A percentile compares a stretch with the other conserved stretches of the same genome.
phyloP scores from a whole-genome alignment of 352 stramenopile species.

The Pythium dissotocum region DNA sequence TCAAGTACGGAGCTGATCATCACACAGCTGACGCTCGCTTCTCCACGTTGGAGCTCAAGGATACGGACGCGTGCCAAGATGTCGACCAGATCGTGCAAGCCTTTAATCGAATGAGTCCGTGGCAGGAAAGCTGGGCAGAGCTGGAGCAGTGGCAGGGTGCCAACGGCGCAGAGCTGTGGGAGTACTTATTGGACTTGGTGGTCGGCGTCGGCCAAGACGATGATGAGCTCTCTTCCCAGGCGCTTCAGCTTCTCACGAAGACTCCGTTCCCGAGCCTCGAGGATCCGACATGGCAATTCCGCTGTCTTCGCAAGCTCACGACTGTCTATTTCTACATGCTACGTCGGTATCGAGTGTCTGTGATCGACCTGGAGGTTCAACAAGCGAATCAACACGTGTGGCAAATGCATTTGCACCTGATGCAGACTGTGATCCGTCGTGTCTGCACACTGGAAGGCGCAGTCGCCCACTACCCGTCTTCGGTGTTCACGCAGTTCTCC shows the following conservation, averaged over 20 bases:
- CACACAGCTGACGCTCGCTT: not conserved
- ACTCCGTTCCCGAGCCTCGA: constrained; percentile 70
- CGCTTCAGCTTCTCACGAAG: constrained; percentile 50
- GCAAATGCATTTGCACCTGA: constrained; percentile 32
- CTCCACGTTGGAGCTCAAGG: constrained; percentile 20
- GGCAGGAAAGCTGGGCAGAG: constrained; percentile 34
- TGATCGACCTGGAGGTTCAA: constrained; percentile 31
- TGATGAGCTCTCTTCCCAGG: constrained; percentile 14
- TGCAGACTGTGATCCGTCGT: constrained; percentile 55
- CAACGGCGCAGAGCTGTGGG: constrained; percentile 57
- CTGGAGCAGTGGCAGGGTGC: constrained; percentile 56
- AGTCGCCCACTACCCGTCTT: constrained; percentile 67
- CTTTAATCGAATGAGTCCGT: constrained; percentile 33
- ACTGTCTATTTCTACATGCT: constrained; percentile 60
- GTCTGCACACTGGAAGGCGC: constrained; percentile 55
- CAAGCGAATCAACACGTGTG: constrained; percentile 16
- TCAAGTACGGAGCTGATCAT: not conserved
- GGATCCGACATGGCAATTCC: constrained; percentile 74
- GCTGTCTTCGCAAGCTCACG: constrained; percentile 60
- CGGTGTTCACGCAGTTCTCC: constrained; percentile 65
- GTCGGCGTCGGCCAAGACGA: constrained; percentile 12
- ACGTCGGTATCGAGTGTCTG: constrained; percentile 42
- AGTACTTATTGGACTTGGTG: constrained; percentile 62
- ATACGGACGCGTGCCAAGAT: not conserved
- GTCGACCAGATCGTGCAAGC: constrained; percentile 33